Evolutionary conservation across 2,329 filamentous ascomycete species (phyloP).

Genomic region (Coniochaeta ligniaria): DNA sequence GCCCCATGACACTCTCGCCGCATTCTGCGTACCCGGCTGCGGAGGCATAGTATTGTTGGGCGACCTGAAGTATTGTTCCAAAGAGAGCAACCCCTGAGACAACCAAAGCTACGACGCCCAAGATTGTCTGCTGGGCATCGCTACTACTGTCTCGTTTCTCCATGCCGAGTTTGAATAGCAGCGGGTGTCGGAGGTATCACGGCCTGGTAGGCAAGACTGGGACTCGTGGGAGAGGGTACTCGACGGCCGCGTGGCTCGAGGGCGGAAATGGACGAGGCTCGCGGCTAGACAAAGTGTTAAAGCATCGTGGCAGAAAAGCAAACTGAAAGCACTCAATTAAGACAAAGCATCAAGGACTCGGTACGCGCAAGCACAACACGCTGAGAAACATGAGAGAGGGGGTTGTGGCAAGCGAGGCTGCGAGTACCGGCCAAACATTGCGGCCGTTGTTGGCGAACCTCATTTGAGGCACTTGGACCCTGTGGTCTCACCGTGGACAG

Average conservation of each 20-base stretch:
- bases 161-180: background rate
- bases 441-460: background rate
- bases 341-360: background rate
- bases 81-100: constrained; percentile 39
- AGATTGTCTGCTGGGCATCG: constrained; percentile 20
- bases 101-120: constrained; percentile 36
- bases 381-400: background rate
- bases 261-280: background rate
- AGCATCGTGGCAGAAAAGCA: background rate
- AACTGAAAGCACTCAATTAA: background rate
- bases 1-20: constrained; percentile 38
- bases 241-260: background rate
- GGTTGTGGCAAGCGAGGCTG: background rate
- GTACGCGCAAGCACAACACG: background rate
- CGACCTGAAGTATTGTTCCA: constrained; percentile 37
- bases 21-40: constrained; percentile 42
- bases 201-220: background rate
- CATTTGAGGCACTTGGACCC: background rate
- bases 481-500: background rate
- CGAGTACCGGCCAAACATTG: background rate
- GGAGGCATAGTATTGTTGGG: constrained; percentile 43
- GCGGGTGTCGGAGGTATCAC: background rate
- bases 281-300: background rate
- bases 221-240: background rate
- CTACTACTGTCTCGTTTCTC: background rate